Percentiles rank a stretch among this genome's conserved stretches.
phyloP scores from a whole-genome alignment of 768 basidiomycete genomes.

The Hypsizygus marmoreus region DNA sequence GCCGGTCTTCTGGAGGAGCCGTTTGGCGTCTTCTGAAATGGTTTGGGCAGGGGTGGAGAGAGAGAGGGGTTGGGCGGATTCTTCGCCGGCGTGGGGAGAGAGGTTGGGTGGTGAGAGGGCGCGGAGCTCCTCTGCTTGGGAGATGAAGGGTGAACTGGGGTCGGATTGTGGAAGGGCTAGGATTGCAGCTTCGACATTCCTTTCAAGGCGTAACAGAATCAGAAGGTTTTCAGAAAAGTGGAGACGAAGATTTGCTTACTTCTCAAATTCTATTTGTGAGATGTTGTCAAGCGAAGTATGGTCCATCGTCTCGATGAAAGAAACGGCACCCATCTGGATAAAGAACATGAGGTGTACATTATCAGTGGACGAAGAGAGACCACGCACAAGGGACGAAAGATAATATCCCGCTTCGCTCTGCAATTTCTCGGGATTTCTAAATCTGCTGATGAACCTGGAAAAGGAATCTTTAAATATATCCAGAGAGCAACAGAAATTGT shows the following conservation, averaged over 20 bases:
- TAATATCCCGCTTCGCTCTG: constrained; percentile 98
- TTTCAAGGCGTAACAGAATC: constrained; percentile 20
- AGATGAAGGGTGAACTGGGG: constrained; percentile 33
- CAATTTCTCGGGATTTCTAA: constrained; percentile 85
- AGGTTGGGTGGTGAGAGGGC: constrained; percentile 16
- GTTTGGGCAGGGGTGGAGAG: constrained; percentile 58
- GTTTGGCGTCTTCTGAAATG: constrained; percentile 71
- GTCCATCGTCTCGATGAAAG: constrained; percentile 98
- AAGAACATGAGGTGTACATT: neutral
- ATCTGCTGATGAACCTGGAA: constrained; percentile 89
- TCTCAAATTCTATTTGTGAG: constrained; percentile 90
- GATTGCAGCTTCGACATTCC: constrained; percentile 57
- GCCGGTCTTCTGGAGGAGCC: constrained; percentile 86
- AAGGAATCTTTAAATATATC: neutral
- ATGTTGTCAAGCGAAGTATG: constrained; percentile 93
- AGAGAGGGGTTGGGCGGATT: constrained; percentile 80
- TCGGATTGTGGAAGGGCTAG: constrained; percentile 49
- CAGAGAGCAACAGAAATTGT: neutral
- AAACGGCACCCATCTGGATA: constrained; percentile 88
- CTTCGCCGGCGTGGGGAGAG: constrained; percentile 76
- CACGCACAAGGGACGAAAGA: constrained; percentile 85
- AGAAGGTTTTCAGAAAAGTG: neutral
- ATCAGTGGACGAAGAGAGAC: neutral
- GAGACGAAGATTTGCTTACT: constrained; percentile 35
- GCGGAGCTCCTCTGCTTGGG: constrained; percentile 29